Evolutionary conservation across 257 asterid genomes (phyloP).

Genomic region (Penstemon newberryi): DNA sequence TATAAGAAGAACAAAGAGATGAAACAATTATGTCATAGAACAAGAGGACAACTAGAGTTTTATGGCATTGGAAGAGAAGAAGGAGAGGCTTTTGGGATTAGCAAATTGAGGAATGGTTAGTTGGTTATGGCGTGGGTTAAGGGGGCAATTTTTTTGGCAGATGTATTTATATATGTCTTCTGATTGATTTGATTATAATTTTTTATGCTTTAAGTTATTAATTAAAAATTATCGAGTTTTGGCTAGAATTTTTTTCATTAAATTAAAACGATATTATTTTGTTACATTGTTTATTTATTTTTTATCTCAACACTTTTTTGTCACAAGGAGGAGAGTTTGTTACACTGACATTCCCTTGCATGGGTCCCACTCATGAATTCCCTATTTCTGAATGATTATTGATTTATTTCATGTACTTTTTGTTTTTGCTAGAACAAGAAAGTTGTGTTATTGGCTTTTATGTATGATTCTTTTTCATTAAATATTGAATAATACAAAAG

Average conservation of each 20-base stretch:
- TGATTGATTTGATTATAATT: too few species aligned
- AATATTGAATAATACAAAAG: too few species aligned
- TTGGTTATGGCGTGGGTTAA: slow-evolving; percentile 60
- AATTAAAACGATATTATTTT: slow-evolving; percentile 1
- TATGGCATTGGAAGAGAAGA: not conserved
- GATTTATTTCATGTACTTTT: too few species aligned
- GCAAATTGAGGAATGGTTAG: slow-evolving; percentile 26
- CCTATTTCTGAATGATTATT: slow-evolving; percentile 3
- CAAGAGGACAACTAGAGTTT: not conserved
- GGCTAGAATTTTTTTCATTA: not conserved
- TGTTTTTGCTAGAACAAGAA: too few species aligned
- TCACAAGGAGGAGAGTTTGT: not conserved
- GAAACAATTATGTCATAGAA: not conserved
- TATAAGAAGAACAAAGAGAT: not conserved
- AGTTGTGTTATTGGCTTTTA: too few species aligned
- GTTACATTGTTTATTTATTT: not conserved
- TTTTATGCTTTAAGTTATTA: too few species aligned
- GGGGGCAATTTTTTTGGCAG: slow-evolving; percentile 21
- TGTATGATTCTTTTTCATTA: too few species aligned
- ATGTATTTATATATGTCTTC: too few species aligned
- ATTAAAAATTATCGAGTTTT: too few species aligned
- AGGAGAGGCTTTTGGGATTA: slow-evolving; percentile 26
- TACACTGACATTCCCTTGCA: slow-evolving; percentile 1
- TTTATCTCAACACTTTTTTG: not conserved
- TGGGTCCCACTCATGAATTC: slow-evolving; percentile 9